These are phyloP conservation scores for Phyllosticta paracitricarpa DNA, from an alignment of 2,329 filamentous ascomycete species.

Conservation along the genomic window DNA sequence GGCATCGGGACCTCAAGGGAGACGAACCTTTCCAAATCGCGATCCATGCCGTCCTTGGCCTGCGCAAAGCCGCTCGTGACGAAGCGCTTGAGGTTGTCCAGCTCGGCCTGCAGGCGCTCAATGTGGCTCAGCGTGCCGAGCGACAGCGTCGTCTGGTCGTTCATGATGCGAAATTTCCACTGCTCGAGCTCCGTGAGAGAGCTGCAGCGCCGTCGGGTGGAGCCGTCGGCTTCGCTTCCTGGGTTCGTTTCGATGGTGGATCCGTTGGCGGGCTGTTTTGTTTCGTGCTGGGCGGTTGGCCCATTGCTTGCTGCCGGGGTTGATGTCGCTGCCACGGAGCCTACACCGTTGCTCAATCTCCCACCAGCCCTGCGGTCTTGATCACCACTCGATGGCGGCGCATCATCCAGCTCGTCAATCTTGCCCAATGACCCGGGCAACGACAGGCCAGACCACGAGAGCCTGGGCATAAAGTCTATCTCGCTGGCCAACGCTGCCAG, in stretches of 20 bases:
- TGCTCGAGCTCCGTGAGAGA: not conserved
- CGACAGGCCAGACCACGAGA: not conserved
- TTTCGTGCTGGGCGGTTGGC: too few species aligned
- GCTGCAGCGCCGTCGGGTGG: not conserved
- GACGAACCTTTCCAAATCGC: conserved; percentile 3
- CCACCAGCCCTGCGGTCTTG: not conserved
- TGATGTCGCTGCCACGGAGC: not conserved
- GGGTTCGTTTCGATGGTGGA: not conserved
- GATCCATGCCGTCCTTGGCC: not conserved
- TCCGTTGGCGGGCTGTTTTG: not conserved
- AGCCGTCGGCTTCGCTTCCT: not conserved
- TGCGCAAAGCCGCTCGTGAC: not conserved
- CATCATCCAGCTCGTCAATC: not conserved
- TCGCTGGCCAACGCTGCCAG: not conserved
- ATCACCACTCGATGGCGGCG: not conserved
- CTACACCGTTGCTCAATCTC: not conserved
- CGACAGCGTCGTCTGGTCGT: not conserved
- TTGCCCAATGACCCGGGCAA: not conserved
- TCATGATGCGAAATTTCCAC: not conserved
- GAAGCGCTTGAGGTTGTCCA: not conserved
- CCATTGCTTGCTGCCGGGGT: too few species aligned
- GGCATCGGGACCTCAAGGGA: not conserved
- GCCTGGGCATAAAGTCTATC: not conserved
- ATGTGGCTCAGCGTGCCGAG: not conserved
- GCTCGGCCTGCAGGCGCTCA: not conserved